Evolutionary conservation across 2,329 filamentous ascomycete genomes (phyloP).

Genomic region (Cryphonectria carpinicola): DNA sequence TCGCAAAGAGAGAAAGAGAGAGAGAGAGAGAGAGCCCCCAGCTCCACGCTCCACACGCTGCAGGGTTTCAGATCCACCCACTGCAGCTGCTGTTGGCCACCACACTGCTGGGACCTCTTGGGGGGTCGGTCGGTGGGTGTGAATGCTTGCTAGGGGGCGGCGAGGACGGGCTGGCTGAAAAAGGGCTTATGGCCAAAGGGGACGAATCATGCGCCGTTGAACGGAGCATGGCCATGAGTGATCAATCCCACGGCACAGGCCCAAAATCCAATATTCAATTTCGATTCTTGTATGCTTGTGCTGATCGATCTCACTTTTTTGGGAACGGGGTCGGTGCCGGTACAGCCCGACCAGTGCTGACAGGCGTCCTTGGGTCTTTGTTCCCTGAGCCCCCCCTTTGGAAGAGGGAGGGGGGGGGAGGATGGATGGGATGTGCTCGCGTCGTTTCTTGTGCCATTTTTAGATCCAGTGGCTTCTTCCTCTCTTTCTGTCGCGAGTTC

Average conservation of each 20-base stretch:
- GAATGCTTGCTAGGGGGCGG: not conserved
- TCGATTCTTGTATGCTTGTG: conserved; percentile 5
- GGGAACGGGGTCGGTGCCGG: not conserved
- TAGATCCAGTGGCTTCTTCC: not conserved
- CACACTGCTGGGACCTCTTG: not conserved
- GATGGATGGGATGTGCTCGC: not conserved
- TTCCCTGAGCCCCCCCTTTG: not conserved
- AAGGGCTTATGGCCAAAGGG: not conserved
- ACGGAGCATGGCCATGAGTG: not conserved
- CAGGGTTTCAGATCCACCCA: conserved; percentile 5
- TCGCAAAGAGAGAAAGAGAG: conserved; percentile 1
- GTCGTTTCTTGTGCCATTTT: conserved; percentile 10
- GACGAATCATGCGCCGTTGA: conserved; percentile 10
- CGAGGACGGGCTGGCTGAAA: not conserved
- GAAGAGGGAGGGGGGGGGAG: not conserved
- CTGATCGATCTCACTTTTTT: conserved; percentile 2
- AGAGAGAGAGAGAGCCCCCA: not conserved
- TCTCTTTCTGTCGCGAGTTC: not conserved
- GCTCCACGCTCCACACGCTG: not conserved
- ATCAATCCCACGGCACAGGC: not conserved
- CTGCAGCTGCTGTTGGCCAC: conserved; percentile 1
- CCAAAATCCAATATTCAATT: not conserved
- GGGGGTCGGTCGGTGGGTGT: not conserved
- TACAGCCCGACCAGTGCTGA: conserved; percentile 3
- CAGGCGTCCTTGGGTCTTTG: not conserved